Percentiles rank a stretch among this genome's conserved stretches.
phyloP scores from a whole-genome alignment of 2,329 filamentous ascomycete genomes.

The Apiospora aurea region DNA sequence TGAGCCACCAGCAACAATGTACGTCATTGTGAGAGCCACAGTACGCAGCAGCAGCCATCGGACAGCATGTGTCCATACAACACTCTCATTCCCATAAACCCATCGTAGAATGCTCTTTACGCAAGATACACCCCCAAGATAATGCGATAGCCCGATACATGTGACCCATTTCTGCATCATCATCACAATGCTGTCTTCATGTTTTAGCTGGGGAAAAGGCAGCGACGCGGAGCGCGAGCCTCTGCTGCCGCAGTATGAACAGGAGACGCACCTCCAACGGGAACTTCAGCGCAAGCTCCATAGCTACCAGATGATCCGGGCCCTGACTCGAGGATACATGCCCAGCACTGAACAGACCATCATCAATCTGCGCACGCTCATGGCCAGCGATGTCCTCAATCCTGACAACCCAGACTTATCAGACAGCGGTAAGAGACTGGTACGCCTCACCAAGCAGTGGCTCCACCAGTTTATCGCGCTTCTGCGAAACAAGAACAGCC shows the following conservation, averaged over 20 bases:
- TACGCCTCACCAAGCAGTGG: conserved; percentile 76
- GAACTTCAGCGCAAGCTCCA: conserved; percentile 89
- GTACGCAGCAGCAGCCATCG: neutral
- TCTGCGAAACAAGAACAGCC: conserved; percentile 79
- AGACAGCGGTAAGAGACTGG: conserved; percentile 75
- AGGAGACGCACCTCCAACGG: conserved; percentile 81
- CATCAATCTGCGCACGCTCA: conserved; percentile 78
- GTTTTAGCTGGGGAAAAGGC: conserved; percentile 65
- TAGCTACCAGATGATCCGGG: conserved; percentile 88
- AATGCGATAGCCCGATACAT: neutral
- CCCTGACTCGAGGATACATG: conserved; percentile 85
- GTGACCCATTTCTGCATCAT: neutral
- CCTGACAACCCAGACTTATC: conserved; percentile 78
- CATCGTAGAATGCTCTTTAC: neutral
- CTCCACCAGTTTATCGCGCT: conserved; percentile 83
- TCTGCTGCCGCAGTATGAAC: conserved; percentile 81
- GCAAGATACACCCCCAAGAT: neutral
- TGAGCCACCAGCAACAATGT: neutral
- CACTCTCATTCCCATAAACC: neutral
- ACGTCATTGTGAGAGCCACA: conserved; percentile 20
- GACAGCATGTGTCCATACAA: neutral
- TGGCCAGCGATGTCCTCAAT: conserved; percentile 81
- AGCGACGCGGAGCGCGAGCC: conserved; percentile 71
- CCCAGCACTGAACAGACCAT: conserved; percentile 88
- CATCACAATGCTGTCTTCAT: conserved; percentile 59